Percentiles rank a stretch among this genome's conserved stretches.
phyloP scores from a whole-genome alignment of 2,329 filamentous ascomycete genomes.

The Helotiales sp. region DNA sequence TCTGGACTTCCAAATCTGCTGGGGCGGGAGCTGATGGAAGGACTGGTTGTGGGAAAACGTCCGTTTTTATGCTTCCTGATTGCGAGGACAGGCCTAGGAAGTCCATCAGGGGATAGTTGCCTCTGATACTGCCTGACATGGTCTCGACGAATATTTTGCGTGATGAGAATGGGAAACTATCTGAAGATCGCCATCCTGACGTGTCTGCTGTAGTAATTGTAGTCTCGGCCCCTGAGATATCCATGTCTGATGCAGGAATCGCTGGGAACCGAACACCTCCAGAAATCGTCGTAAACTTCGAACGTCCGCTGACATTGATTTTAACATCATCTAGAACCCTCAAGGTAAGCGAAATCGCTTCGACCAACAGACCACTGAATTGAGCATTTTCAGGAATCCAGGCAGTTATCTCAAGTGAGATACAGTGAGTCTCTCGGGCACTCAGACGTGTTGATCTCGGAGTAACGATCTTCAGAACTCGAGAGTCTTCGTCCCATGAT shows the following conservation, averaged over 20 bases:
- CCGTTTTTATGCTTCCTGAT: constrained; percentile 35
- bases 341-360: constrained; percentile 33
- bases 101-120: constrained; percentile 40
- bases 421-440: constrained; percentile 29
- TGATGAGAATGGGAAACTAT: constrained; percentile 29
- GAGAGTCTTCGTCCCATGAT: constrained; percentile 32
- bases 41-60: constrained; percentile 32
- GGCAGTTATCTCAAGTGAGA: constrained; percentile 40
- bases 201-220: not conserved
- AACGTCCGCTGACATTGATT: constrained; percentile 30
- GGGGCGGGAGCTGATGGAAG: constrained; percentile 32
- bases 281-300: constrained; percentile 32
- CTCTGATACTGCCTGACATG: constrained; percentile 38
- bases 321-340: constrained; percentile 36
- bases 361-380: constrained; percentile 32
- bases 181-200: constrained; percentile 9
- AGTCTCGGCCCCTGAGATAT: not conserved
- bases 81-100: constrained; percentile 32
- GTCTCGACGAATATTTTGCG: constrained; percentile 38
- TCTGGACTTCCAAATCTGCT: constrained; percentile 36
- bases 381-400: constrained; percentile 41
- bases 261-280: constrained; percentile 37
- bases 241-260: not conserved
- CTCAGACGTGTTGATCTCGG: constrained; percentile 31
- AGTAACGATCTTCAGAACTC: constrained; percentile 35